Evolutionary conservation across 345 rosid species (phyloP).

Genomic region (Triadica sebifera): DNA sequence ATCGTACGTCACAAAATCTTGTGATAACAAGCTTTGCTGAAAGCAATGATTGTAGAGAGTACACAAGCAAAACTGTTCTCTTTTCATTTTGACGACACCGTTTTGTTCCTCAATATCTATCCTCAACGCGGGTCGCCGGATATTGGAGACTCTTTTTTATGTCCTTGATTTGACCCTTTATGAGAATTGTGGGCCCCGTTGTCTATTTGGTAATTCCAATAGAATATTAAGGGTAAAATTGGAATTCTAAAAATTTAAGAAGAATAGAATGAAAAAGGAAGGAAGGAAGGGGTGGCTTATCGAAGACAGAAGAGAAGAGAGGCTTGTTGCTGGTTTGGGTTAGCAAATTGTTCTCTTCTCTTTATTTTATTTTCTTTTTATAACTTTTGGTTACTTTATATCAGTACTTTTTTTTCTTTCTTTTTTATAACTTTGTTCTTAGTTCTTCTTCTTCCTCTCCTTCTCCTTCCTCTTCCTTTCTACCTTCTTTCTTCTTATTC

Average conservation of each 20-base stretch:
- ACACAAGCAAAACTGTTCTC: background rate
- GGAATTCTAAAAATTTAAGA: background rate
- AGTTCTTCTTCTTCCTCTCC: slow-evolving; percentile 19
- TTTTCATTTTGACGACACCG: background rate
- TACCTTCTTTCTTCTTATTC: slow-evolving; percentile 6
- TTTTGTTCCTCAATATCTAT: too few species aligned
- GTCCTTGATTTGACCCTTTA: slow-evolving; percentile 6
- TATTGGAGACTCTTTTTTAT: too few species aligned
- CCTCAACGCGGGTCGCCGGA: too few species aligned
- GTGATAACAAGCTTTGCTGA: background rate
- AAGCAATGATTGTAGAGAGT: background rate
- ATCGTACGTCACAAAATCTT: slow-evolving; percentile 2
- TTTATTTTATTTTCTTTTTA: slow-evolving; percentile 2
- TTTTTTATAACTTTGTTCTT: slow-evolving; percentile 36
- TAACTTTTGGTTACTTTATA: slow-evolving; percentile 47
- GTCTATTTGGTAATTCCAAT: slow-evolving; percentile 25
- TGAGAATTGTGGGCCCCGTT: slow-evolving; percentile 6
- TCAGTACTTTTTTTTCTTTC: slow-evolving; percentile 24
- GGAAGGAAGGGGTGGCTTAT: background rate
- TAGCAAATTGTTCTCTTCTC: slow-evolving; percentile 39
- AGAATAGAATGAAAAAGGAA: too few species aligned
- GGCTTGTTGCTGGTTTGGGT: slow-evolving; percentile 19
- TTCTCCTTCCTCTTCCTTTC: slow-evolving; percentile 1
- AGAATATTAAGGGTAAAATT: slow-evolving; percentile 12
- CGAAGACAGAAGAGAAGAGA: slow-evolving; percentile 20